Evolutionary conservation across 306 rosid genomes (phyloP), one percentile per base, ranked within the genome.

Genomic region (Quercus robur): DNA sequence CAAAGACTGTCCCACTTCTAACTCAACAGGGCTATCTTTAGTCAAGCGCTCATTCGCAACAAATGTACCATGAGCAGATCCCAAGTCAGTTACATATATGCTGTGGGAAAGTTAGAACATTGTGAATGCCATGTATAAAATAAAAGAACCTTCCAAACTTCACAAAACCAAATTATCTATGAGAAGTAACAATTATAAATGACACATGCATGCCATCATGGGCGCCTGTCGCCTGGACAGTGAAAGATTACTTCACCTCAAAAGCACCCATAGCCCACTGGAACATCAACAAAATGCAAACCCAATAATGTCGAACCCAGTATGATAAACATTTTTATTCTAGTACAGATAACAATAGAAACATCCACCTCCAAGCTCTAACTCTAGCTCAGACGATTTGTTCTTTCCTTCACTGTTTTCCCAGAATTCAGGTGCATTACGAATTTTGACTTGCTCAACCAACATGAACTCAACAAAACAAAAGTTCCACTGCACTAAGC

Each of bases 61-160:
- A 86, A 93, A 95, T 81, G 99, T 95, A 66, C 99, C 99, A 82
- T 95, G 99, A 2, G 94, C 98, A 83, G 99, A 95, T 51, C 98
- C 99, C 92, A 95, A 79, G 90, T 95, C 99, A 81, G 93, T 91
- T 33, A 95, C 98, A 81, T 93, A 95, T 66, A 93, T 49, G 83
- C 99, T 95, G 99, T 57, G 81, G 77, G 70, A 81, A 62, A 70
- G 73, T 81, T 56, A 71, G 12, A 57, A 76, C 30, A 57, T 62
- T 21, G 28, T 87, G 55, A 86, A 79, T 56, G 46, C 14, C 79
- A 69, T 58, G 69, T 41, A 26, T 5, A 56, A 28, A 51, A 74
- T 33, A 44, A 59, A 70, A 31, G 77, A 49, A 44, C 14, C 78
- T 28, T 62, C 71, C 74, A 76, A 74, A 58, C 44, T 46, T 58